Conservation (phyloP, 805 yeast genomes). For the Tanozyma kutaoensis region DNA sequence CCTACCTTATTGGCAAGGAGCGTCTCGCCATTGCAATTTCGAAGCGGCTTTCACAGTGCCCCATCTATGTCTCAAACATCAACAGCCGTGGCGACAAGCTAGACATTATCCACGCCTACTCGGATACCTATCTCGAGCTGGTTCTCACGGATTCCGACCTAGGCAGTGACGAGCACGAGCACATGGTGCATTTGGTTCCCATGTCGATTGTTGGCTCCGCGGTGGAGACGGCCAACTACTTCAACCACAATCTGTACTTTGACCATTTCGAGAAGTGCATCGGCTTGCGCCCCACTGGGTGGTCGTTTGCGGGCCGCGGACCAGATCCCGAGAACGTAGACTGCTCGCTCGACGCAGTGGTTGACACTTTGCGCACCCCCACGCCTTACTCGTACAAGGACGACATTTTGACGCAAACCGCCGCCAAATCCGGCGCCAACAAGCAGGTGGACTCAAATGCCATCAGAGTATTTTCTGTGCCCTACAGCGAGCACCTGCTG, state of each 20-base stretch:
- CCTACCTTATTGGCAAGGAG: slow-evolving; percentile 91
- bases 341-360: neutral
- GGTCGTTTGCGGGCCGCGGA: slow-evolving; percentile 39
- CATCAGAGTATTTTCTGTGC: slow-evolving; percentile 46
- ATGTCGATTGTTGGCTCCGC: slow-evolving; percentile 41
- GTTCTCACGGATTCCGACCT: slow-evolving; percentile 17
- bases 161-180: slow-evolving; percentile 30
- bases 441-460: slow-evolving; percentile 11
- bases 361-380: slow-evolving; percentile 2
- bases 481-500: slow-evolving; percentile 92
- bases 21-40: slow-evolving; percentile 61
- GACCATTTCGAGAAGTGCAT: slow-evolving; percentile 43
- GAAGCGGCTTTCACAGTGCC: slow-evolving; percentile 29
- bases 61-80: slow-evolving; percentile 38
- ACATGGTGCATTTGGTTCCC: slow-evolving; percentile 57
- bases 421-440: slow-evolving; percentile 3
- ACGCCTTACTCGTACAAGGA: slow-evolving; percentile 12
- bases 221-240: slow-evolving; percentile 34
- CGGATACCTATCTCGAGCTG: slow-evolving; percentile 25
- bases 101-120: slow-evolving; percentile 30
- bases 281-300: slow-evolving; percentile 85
- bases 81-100: slow-evolving; percentile 29
- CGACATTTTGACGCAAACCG: slow-evolving; percentile 18
- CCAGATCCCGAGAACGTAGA: neutral
- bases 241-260: slow-evolving; percentile 27